Percentiles rank a stretch among this genome's conserved stretches.
Evolutionary conservation across 1,139 yeast species (phyloP).

Genomic region (Candida tetrigidarum): DNA sequence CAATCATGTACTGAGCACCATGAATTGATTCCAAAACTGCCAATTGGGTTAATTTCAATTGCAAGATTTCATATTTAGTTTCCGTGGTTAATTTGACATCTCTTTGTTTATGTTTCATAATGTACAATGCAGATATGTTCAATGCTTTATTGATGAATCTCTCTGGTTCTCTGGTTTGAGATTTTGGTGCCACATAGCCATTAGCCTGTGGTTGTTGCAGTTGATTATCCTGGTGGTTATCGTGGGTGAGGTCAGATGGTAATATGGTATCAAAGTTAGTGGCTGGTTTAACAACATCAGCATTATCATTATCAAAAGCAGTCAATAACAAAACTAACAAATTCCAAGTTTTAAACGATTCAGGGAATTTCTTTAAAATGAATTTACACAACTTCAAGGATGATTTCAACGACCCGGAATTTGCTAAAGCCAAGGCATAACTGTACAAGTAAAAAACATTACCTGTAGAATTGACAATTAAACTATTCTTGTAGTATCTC

Average conservation of each 20-base stretch:
- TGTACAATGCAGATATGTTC: conserved; percentile 46
- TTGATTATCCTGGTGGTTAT: conserved; percentile 9
- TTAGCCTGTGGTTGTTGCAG: conserved; percentile 8
- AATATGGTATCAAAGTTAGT: conserved; percentile 13
- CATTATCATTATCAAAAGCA: conserved; percentile 31
- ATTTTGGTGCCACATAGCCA: conserved; percentile 9
- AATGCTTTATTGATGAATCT: conserved; percentile 47
- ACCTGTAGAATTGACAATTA: conserved; percentile 46
- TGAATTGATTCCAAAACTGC: conserved; percentile 68
- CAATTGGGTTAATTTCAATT: conserved; percentile 76
- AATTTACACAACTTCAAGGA: conserved; percentile 46
- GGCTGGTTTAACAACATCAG: conserved; percentile 21
- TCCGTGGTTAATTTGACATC: conserved; percentile 33
- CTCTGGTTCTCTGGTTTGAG: conserved; percentile 32
- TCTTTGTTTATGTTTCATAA: conserved; percentile 33
- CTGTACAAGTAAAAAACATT: conserved; percentile 33
- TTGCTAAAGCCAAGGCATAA: conserved; percentile 43
- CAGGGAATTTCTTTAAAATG: conserved; percentile 47
- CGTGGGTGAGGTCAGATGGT: conserved; percentile 14
- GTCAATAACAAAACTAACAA: conserved; percentile 39
- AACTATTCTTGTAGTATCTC: conserved; percentile 36
- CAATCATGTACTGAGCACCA: conserved; percentile 66
- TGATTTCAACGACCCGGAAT: conserved; percentile 28
- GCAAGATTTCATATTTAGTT: conserved; percentile 61
- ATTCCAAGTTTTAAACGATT: conserved; percentile 52